Conservation (phyloP, 495 filamentous ascomycete genomes). For the Pyronema omphalodes region DNA sequence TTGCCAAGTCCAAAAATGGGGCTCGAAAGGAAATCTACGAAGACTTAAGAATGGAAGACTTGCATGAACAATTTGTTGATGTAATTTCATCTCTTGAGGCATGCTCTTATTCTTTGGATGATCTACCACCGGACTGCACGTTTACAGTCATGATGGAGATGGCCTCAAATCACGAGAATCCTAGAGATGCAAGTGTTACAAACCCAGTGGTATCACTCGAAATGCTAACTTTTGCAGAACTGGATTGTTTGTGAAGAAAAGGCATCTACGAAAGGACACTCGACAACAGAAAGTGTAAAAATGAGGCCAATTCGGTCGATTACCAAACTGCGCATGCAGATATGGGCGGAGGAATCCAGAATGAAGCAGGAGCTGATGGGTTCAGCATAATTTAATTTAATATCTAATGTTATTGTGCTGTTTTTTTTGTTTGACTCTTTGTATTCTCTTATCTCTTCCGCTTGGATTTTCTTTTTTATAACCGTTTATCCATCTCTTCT, state of each 20-base stretch:
- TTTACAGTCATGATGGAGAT: slow-evolving; percentile 81
- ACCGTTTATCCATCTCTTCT: too few relatives aligned
- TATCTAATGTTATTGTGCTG: too few relatives aligned
- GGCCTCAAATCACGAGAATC: slow-evolving; percentile 50
- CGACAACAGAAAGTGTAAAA: slow-evolving; percentile 5
- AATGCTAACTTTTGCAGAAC: slow-evolving; percentile 9
- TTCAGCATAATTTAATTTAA: slow-evolving; percentile 1
- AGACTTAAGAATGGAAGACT: slow-evolving; percentile 28
- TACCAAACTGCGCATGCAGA: slow-evolving; percentile 11
- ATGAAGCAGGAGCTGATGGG: slow-evolving; percentile 13
- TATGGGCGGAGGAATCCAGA: slow-evolving; percentile 22
- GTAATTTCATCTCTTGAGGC: slow-evolving; percentile 34
- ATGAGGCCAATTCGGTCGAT: slow-evolving; percentile 15
- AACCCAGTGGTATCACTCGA: background rate
- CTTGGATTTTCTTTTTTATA: too few relatives aligned
- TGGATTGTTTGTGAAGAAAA: slow-evolving; percentile 17
- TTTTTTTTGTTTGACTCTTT: too few relatives aligned
- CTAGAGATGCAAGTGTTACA: slow-evolving; percentile 27
- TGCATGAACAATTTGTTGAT: slow-evolving; percentile 56
- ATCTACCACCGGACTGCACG: slow-evolving; percentile 56
- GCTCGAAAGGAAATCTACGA: slow-evolving; percentile 13
- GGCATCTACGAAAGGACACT: background rate
- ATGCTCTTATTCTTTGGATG: slow-evolving; percentile 39
- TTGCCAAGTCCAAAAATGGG: slow-evolving; percentile 17
- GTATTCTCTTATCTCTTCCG: too few relatives aligned